Base-by-base conservation (phyloP, 768 basidiomycete genomes). In the Sporobolomyces pararoseus region DNA sequence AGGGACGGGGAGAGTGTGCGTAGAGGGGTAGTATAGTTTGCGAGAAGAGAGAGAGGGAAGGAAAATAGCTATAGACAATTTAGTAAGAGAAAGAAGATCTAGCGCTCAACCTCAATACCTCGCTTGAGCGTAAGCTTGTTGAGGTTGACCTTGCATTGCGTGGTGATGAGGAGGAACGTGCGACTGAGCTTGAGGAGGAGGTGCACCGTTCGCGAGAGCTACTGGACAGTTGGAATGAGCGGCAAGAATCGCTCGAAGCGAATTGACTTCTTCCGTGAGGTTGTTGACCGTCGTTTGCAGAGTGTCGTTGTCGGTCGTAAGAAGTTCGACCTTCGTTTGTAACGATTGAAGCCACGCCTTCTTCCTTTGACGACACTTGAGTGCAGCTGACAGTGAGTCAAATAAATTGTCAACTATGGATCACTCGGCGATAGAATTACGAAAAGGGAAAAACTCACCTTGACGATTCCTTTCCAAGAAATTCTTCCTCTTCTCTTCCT, bases 341-440 rank as follows among this genome's bases (percentile, higher is more conserved):
- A 99, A 83, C 71, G 90, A 88, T 34, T 87, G 84, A 19, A 98
- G 85, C 96, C 96, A 99, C 7, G 92, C 92, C 80, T 99, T 99
- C 81, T 99, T 99, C 67, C 96, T 89, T 78, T 99, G 96, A 42
- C 96, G 91, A 81, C 96, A 99, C 82, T 98, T 98, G 75, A 98
- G 86, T 9, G 96, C 96, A 70, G 96, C 95, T 97, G 76, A 12
- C 44, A 50, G 46, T 37, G 34, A 75, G 39, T 27, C 32, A 42
- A 42, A 9, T 17, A 17, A 42, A 17, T 42, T 42, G n/a, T n/a
- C 17, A 17, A 42, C 10, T 42, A 42, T 9, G 17, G 10, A 17
- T 19, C 25, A 3, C 35, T 35, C 27, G 29, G 19, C 31, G 34
- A 49, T 34, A 12, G 31, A 35, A 42, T 42, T 9, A 42, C 10